These are phyloP conservation scores for Tulasnella calospora DNA, from an alignment of 768 basidiomycete genomes.

Conservation along the genomic window DNA sequence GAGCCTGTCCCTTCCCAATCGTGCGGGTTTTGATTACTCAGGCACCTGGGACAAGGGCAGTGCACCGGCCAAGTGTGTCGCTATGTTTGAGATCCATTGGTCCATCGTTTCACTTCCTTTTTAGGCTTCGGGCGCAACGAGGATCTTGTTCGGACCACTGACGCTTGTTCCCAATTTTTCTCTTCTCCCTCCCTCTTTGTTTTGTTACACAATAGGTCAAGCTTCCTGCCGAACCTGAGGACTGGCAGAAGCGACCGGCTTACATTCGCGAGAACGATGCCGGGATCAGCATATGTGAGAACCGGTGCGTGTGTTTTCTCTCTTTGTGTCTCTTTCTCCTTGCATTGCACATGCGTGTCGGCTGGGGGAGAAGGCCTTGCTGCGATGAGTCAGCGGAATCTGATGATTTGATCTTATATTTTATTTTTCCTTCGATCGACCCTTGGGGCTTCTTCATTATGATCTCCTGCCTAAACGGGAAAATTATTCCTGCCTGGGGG, in stretches of 20 bases:
- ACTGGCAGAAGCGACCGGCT: slow-evolving; percentile 77
- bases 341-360: background rate
- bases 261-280: slow-evolving; percentile 77
- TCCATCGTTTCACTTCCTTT: background rate
- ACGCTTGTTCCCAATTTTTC: background rate
- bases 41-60: background rate
- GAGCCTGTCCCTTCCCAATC: background rate
- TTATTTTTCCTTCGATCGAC: slow-evolving; percentile 2
- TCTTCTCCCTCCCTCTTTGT: background rate
- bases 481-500: background rate
- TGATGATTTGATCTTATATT: background rate
- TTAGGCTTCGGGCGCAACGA: background rate
- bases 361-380: background rate
- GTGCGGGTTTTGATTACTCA: background rate
- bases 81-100: background rate
- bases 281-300: slow-evolving; percentile 74
- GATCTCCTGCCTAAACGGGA: slow-evolving; percentile 5
- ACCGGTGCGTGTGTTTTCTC: slow-evolving; percentile 49
- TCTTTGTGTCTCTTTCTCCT: background rate
- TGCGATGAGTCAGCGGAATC: background rate
- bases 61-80: background rate
- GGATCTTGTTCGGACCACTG: background rate
- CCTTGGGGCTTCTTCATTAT: slow-evolving; percentile 10
- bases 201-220: slow-evolving; percentile 54
- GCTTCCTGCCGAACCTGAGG: slow-evolving; percentile 79